Base-by-base conservation (phyloP, 2,329 filamentous ascomycete species). In the Nothophoma quercina region DNA sequence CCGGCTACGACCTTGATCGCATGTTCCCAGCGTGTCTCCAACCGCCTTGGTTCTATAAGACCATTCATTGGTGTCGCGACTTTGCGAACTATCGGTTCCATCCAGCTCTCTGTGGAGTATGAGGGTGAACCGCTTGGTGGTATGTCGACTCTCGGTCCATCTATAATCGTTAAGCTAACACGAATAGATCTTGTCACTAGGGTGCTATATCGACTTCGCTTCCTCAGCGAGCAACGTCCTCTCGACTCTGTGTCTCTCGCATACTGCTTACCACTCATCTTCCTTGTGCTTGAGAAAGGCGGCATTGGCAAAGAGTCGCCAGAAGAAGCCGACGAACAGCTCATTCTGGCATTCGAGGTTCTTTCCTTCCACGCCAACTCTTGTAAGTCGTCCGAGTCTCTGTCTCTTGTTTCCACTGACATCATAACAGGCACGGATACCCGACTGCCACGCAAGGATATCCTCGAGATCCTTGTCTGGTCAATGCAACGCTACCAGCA, bases 401-500 rank as follows among this genome's bases (percentile, higher is more conserved):
- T 42, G 19, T 29, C 30, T 41, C 12, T 13, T 8, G n/a, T 8
- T 15, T 28, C n/a, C 33, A 52, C 63, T 70, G 48, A 65, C 38
- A 44, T 44, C n/a, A n/a, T 18, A 5, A n/a, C 55, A 78, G 76
- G 80, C 70, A 82, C 85, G 23, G 89, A 96, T 64, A 80, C 84
- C 43, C 84, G 87, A 25, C 83, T 97, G 21, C 92, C 93, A 23
- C 87, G 95, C 7, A 82, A 84, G 43, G 85, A 92, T 52, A 81
- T 96, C 29, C 75, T 98, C 4, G 79, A 84, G 2, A 81, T 84
- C 3, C 79, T 99, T 29, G 87, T 96, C 50, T 81, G 80, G 35
- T 88, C 92, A 1, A 96, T 99, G 90, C 90, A 96, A 70, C 84
- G 78, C 55, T 96, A 96, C 72, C 88, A 87, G 35, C 92, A 96